Evolutionary conservation across 169 alveolate species (phyloP), one percentile per base, ranked within the genome.

Genomic region (Pseudocohnilembus persalinus): DNA sequence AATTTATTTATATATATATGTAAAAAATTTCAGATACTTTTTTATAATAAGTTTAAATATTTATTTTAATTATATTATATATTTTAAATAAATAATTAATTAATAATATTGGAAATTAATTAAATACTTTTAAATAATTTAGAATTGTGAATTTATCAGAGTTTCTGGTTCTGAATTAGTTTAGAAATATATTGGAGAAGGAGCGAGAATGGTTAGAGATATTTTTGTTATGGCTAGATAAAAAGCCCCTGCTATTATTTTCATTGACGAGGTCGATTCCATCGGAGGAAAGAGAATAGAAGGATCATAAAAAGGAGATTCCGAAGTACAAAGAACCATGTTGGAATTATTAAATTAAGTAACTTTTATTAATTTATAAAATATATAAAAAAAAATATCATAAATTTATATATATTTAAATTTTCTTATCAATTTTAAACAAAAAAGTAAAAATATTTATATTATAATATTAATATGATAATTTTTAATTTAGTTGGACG

Each of bases 101-200:
- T n/a, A n/a, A n/a, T n/a, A n/a, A n/a, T n/a, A n/a, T n/a, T 11
- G 20, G 20, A 11, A 49, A 49, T 4, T 49, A 11, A 49, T 63
- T 79, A 35, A 49, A 29, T 63, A 6, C 29, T 75, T 11, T 11
- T 11, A 29, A 29, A 1, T 34, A n/a, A 0, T 32, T 31, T 32
- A 85, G 89, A 99, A 99, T 89, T 98, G 99, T 35, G 95, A 99
- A 82, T 99, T 99, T 96, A 99, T 99, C 29, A 93, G 99, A 81
- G 99, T 99, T 73, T 98, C 99, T 30, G 99, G 99, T 29, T 96
- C 99, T 73, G 99, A 99, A 88, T 93, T 99, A 64, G 99, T 99
- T 30, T 99, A 99, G 90, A 99, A 98, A 95, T 99, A 99, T 90
- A 99, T 99, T 82, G 99, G 99, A 35, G 99, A 99, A 91, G 99